Evolutionary conservation across 495 filamentous ascomycete genomes (phyloP).

Genomic region (Trichoderma orchidacearum): DNA sequence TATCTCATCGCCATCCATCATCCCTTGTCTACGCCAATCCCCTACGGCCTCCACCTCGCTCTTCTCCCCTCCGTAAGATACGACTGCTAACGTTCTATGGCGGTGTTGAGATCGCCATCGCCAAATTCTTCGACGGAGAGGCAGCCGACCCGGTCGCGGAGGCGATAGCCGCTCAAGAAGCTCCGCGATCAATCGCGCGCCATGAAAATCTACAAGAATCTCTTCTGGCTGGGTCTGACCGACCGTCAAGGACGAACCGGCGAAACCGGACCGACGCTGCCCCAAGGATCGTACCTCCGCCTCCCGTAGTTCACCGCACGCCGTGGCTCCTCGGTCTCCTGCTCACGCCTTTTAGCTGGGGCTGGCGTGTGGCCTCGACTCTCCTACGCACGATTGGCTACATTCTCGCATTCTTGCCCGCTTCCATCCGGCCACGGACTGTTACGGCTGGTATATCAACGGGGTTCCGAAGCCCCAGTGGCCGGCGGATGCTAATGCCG

Average conservation of each 20-base stretch:
- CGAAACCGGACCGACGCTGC: conserved; percentile 41
- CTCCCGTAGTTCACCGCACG: conserved; percentile 48
- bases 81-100: neutral
- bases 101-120: conserved; percentile 63
- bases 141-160: conserved; percentile 69
- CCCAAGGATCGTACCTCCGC: conserved; percentile 67
- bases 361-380: conserved; percentile 52
- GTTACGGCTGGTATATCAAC: conserved; percentile 39
- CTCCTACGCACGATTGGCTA: conserved; percentile 65
- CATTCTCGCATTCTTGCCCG: conserved; percentile 43
- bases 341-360: conserved; percentile 67
- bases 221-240: conserved; percentile 18
- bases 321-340: conserved; percentile 64
- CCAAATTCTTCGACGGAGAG: conserved; percentile 97
- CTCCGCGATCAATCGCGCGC: conserved; percentile 41
- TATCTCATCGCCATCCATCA: neutral
- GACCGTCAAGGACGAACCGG: conserved; percentile 14
- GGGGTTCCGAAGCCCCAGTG: conserved; percentile 47
- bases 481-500: conserved; percentile 61
- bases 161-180: conserved; percentile 46
- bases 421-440: conserved; percentile 43
- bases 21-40: too few relatives aligned
- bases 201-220: conserved; percentile 62
- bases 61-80: too few relatives aligned
- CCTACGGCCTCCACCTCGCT: too few relatives aligned